Evolutionary conservation across 805 yeast species (phyloP).

Genomic region (Candida loeiensis): DNA sequence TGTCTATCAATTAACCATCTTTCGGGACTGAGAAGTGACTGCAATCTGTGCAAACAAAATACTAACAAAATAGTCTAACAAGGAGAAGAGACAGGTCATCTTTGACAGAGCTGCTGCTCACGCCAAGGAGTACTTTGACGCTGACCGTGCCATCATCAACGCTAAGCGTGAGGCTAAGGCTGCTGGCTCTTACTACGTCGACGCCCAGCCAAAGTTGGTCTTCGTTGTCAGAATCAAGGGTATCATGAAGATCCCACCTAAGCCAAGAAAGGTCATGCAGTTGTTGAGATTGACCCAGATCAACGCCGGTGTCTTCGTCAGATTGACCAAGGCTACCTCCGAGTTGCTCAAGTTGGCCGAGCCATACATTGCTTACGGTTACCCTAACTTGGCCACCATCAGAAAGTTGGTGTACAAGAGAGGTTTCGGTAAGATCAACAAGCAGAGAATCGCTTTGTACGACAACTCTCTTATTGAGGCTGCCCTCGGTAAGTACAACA

Average conservation of each 20-base stretch:
- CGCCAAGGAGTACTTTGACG: constrained; percentile 89
- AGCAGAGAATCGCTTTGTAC: constrained; percentile 87
- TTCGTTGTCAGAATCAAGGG: constrained; percentile 99
- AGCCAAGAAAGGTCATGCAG: constrained; percentile 98
- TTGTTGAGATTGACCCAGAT: constrained; percentile 90
- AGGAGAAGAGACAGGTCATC: constrained; percentile 62
- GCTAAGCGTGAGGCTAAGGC: constrained; percentile 95
- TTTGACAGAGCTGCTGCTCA: constrained; percentile 95
- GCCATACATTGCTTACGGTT: constrained; percentile 96
- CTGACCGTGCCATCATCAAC: constrained; percentile 80
- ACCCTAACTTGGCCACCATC: constrained; percentile 89
- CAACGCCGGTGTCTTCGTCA: constrained; percentile 93
- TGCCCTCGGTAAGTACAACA: constrained; percentile 87
- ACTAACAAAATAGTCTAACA: constrained; percentile 42
- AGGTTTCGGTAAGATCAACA: constrained; percentile 96
- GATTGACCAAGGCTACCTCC: constrained; percentile 91
- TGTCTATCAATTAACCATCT: constrained; percentile 79
- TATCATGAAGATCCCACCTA: constrained; percentile 97
- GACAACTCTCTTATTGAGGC: constrained; percentile 89
- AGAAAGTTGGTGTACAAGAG: constrained; percentile 95
- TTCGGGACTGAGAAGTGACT: constrained; percentile 65
- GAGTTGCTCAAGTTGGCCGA: constrained; percentile 92
- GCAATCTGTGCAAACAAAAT: constrained; percentile 12
- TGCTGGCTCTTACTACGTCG: constrained; percentile 89
- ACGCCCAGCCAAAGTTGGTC: constrained; percentile 91